Evolutionary conservation across 805 yeast genomes (phyloP).

Genomic region (Nakazawaea ishiwadae): DNA sequence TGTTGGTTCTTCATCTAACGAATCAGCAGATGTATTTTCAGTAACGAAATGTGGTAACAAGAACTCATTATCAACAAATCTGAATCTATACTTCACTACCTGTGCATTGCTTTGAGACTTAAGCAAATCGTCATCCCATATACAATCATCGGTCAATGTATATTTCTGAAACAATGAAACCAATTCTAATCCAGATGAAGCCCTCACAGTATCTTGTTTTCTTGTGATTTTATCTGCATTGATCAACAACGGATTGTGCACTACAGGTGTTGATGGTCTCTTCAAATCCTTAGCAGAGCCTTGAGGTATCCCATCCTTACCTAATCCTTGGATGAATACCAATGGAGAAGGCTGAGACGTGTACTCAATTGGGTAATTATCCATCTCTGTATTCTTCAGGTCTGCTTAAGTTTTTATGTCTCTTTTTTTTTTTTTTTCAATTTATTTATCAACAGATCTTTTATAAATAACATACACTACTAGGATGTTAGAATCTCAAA

Average conservation of each 20-base stretch:
- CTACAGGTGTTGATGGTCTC: conserved; percentile 1
- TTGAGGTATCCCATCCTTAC: conserved; percentile 19
- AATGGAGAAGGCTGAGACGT: conserved; percentile 33
- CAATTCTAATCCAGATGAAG: conserved; percentile 25
- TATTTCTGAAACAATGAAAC: conserved; percentile 25
- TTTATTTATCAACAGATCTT: too few relatives aligned
- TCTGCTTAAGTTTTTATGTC: too few relatives aligned
- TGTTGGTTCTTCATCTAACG: not conserved
- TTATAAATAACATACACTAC: too few relatives aligned
- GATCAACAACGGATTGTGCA: conserved; percentile 9
- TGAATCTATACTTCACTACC: conserved; percentile 24
- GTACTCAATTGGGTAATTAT: conserved; percentile 30
- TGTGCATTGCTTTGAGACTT: conserved; percentile 14
- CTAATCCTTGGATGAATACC: conserved; percentile 38
- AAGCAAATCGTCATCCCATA: conserved; percentile 19
- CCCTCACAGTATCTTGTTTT: conserved; percentile 19
- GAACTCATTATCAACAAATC: conserved; percentile 24
- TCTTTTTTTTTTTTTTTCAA: not conserved
- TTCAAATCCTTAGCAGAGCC: conserved; percentile 14
- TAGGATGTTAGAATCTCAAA: too few relatives aligned
- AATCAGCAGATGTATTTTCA: not conserved
- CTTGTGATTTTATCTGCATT: conserved; percentile 16
- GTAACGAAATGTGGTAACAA: conserved; percentile 18
- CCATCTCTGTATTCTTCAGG: conserved; percentile 25
- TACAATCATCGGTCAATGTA: conserved; percentile 12